Evolutionary conservation across 2,329 filamentous ascomycete genomes (phyloP), one percentile per base, ranked within the genome.

Genomic region (Fusarium transvaalense): DNA sequence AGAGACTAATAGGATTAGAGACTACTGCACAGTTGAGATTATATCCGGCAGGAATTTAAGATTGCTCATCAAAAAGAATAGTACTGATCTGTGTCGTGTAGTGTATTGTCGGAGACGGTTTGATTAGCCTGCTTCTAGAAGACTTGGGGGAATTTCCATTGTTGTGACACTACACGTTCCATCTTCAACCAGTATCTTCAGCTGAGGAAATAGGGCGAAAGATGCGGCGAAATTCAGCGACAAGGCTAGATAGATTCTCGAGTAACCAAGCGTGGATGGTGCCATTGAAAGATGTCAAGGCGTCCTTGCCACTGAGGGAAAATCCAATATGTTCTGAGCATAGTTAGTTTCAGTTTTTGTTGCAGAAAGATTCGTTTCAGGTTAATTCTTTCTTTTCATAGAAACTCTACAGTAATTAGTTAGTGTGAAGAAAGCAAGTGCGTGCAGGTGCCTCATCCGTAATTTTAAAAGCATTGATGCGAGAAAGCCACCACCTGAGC

Each of bases 351-450:
- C 62, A 65, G 37, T 45, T 35, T 47, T 37, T 21, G 62, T 65
- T 61, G 46, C 62, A 65, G 37, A 61, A 54, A 65, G 21, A 61
- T n/a, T 55, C 48, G 62, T 65, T 65, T 65, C 62, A 65, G 62
- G 62, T 65, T 19, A 31, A 55, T 53, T 27, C 29, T 60, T 50
- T 37, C 46, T 50, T 35, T 27, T 23, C 34, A 37, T 50, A 37
- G 46, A 50, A 48, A 50, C 46, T 21, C 10, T 23, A 15, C 31
- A 23, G 15, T 15, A n/a, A 10, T 12, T n/a, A 32, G 19, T 17
- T 48, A 23, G 23, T 50, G 34, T 19, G 17, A 19, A 15, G 5
- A 14, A 19, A 31, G 42, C 17, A 31, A 42, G 23, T 7, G 25
- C 21, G 29, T 31, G 42, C 50, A 53, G 23, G 31, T 51, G 39